Evolutionary conservation across 768 basidiomycete species (phyloP).

Genomic region (Lactarius deliciosus): DNA sequence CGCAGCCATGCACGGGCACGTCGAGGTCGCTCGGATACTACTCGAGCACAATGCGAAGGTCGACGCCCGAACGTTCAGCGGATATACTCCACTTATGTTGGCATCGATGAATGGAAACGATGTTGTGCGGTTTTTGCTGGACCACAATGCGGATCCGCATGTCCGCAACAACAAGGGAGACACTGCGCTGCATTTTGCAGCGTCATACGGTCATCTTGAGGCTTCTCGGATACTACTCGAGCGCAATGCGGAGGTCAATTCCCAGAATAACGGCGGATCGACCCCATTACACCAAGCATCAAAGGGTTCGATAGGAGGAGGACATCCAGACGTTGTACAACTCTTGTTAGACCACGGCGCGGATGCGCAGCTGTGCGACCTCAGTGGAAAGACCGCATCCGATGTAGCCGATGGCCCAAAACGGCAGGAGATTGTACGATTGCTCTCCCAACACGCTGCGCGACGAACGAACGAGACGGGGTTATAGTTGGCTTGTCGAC

Average conservation of each 20-base stretch:
- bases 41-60: neutral
- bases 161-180: rapidly evolving
- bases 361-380: neutral
- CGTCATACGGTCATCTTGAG: neutral
- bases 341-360: neutral
- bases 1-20: neutral
- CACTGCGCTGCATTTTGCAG: neutral
- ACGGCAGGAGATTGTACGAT: neutral
- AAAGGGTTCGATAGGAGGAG: too few species aligned
- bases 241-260: neutral
- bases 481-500: too few species aligned
- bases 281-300: neutral
- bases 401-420: neutral
- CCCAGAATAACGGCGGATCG: neutral
- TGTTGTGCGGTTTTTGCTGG: neutral
- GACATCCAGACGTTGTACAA: neutral
- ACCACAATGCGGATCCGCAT: neutral
- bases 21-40: neutral
- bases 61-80: rapidly evolving
- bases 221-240: neutral
- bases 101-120: neutral
- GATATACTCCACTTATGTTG: neutral
- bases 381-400: neutral
- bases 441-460: neutral
- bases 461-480: too few species aligned